Evolutionary conservation across 164 flowering plant genomes (phyloP), one percentile per base, ranked within the genome.

Genomic region (Macadamia integrifolia): DNA sequence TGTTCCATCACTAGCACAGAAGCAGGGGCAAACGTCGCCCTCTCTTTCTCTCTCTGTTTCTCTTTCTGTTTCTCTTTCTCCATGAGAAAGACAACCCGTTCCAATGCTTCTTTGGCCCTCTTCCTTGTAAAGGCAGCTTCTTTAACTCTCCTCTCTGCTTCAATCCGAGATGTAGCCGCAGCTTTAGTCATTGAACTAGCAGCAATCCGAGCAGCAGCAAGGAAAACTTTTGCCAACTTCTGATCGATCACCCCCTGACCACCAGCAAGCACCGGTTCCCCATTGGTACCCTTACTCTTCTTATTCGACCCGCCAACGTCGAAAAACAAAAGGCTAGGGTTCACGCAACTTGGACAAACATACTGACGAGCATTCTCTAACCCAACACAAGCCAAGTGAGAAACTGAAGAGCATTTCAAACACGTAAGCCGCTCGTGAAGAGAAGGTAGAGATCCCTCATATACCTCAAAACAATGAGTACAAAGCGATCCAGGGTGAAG

Each of bases 191-290:
- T 86, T 9, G 87, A 82, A 7, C 61, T 30, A 0, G 80, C 42
- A 6, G 97, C 79, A n/a, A 91, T 81, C 78, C 58, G 72, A 2
- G 87, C 82, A 1, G 94, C 94, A 53, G 85, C 83, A 60, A 84
- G 67, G 46, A 88, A 66, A 1, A 75, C 80, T 70, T 67, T 71
- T 0, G 94, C 79, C 1, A 68, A 53, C 53, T 72, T 70, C 60
- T 29, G 66, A 75, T 87, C 85, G 52, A 89, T 66, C 15, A 46
- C 72, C 35, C 72, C 52, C 23, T 52, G 28, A 62, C 18, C 14
- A 14, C 53, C 60, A 2, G 42, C 23, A 1, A 28, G n/a, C 18
- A 62, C 66, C 23, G 10, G 3, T 15, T 31, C 23, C 1, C 48
- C 32, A 31, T 53, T 66, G 35, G 30, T 30, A 11, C 43, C 28